These are phyloP conservation scores for Cubamyces lactineus DNA, from an alignment of 768 basidiomycete species.

Conservation along the genomic window DNA sequence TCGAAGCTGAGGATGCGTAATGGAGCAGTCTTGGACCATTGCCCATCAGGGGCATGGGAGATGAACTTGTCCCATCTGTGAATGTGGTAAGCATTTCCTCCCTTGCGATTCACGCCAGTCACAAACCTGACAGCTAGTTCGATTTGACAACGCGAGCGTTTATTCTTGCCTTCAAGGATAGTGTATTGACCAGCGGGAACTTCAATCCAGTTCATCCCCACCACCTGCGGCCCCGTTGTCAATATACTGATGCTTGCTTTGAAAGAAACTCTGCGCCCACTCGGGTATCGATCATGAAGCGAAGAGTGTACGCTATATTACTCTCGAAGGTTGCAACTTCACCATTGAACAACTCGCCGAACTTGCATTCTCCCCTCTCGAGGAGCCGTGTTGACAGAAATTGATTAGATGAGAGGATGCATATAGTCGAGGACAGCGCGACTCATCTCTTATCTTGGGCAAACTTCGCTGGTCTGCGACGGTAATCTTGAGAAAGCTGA, in stretches of 20 bases:
- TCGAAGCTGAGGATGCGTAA: constrained; percentile 95
- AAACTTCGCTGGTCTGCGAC: constrained; percentile 72
- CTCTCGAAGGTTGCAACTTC: constrained; percentile 84
- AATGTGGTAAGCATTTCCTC: no score
- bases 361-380: constrained; percentile 57
- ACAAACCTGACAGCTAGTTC: constrained; percentile 76
- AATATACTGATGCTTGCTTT: not conserved
- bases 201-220: constrained; percentile 99
- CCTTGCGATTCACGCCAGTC: no score
- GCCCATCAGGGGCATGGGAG: constrained; percentile 89
- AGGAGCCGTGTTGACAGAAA: constrained; percentile 44
- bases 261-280: constrained; percentile 41
- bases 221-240: constrained; percentile 54
- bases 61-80: constrained; percentile 81
- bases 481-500: constrained; percentile 86
- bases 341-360: constrained; percentile 48
- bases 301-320: constrained; percentile 86
- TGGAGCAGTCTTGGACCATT: constrained; percentile 92
- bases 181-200: constrained; percentile 82
- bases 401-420: constrained; percentile 10
- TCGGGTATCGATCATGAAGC: constrained; percentile 98
- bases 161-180: constrained; percentile 56
- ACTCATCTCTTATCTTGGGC: constrained; percentile 93
- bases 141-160: constrained; percentile 84
- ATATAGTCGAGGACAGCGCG: constrained; percentile 30